phyloP scores from a whole-genome alignment of 2,329 filamentous ascomycete species.

The Arthrobotrys sphaeroides region DNA sequence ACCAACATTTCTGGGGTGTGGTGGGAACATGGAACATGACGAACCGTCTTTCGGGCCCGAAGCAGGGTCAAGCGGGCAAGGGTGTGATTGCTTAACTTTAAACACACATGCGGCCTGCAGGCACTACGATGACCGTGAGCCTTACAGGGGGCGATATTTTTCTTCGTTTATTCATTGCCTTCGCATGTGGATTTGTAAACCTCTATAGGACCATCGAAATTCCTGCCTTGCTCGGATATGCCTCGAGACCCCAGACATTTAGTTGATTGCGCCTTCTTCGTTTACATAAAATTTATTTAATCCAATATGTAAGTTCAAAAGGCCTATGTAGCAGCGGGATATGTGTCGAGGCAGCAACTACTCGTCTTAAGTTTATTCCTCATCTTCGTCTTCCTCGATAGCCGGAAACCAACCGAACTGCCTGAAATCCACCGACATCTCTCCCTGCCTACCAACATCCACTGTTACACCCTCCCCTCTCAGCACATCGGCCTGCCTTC shows the following conservation, averaged over 20 bases:
- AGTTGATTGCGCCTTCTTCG: no score
- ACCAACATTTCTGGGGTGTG: not conserved
- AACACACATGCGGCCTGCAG: no score
- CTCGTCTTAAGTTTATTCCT: conserved; percentile 8
- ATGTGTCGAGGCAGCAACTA: no score
- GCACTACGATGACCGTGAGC: not conserved
- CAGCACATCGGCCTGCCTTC: conserved; percentile 60
- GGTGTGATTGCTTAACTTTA: not conserved
- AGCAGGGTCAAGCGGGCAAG: not conserved
- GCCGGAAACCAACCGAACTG: conserved; percentile 63
- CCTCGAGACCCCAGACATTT: no score
- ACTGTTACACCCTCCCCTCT: conserved; percentile 61
- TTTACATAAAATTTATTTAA: no score
- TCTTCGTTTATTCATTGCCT: no score
- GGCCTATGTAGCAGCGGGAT: no score
- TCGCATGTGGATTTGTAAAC: no score
- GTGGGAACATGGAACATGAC: not conserved
- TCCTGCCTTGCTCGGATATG: no score
- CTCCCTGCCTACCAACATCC: conserved; percentile 59
- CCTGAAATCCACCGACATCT: conserved; percentile 60
- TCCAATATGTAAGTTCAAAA: no score
- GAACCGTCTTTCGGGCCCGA: conserved; percentile 8
- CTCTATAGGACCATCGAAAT: no score
- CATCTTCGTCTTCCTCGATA: conserved; percentile 60
- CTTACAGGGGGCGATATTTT: no score